Percentiles rank a stretch among this genome's conserved stretches.
Evolutionary conservation across 2,329 filamentous ascomycete species (phyloP).

Genomic region (Cytospora schulzeri): DNA sequence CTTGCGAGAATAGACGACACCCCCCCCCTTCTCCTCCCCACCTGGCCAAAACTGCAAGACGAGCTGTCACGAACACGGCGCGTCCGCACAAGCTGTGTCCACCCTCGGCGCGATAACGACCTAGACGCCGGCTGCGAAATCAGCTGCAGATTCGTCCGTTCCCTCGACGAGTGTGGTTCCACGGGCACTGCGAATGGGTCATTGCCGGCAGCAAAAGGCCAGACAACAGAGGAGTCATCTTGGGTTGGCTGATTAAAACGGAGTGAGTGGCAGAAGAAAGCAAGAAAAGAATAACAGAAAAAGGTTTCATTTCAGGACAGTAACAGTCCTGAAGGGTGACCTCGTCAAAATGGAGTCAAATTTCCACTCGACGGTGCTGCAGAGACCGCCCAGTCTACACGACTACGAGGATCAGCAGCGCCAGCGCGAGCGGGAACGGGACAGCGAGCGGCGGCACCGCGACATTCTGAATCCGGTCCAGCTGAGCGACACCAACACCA

Average conservation of each 20-base stretch:
- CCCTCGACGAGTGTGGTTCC: slow-evolving; percentile 2
- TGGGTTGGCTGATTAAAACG: slow-evolving; percentile 17
- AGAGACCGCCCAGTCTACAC: slow-evolving; percentile 44
- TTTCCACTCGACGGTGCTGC: slow-evolving; percentile 54
- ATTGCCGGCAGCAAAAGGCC: slow-evolving; percentile 12
- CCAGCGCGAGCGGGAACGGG: slow-evolving; percentile 22
- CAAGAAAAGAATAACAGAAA: background rate
- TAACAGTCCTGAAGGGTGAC: background rate
- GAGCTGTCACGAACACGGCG: background rate
- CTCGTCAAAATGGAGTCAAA: slow-evolving; percentile 46
- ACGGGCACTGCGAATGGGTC: slow-evolving; percentile 24
- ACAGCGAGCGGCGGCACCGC: slow-evolving; percentile 43
- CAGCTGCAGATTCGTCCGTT: background rate
- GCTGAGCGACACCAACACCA: slow-evolving; percentile 22
- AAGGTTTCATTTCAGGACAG: background rate
- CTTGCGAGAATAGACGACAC: background rate
- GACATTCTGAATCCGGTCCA: slow-evolving; percentile 48
- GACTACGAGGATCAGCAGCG: slow-evolving; percentile 42
- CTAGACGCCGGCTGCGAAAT: background rate
- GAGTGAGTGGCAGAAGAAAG: background rate
- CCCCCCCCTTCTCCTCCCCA: too few relatives aligned
- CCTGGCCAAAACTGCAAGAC: background rate
- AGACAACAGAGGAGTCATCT: slow-evolving; percentile 18
- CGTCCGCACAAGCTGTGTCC: background rate
- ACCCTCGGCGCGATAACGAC: background rate